Conservation (phyloP, 176 grass and related monocot species). For the Raddia guianensis region DNA sequence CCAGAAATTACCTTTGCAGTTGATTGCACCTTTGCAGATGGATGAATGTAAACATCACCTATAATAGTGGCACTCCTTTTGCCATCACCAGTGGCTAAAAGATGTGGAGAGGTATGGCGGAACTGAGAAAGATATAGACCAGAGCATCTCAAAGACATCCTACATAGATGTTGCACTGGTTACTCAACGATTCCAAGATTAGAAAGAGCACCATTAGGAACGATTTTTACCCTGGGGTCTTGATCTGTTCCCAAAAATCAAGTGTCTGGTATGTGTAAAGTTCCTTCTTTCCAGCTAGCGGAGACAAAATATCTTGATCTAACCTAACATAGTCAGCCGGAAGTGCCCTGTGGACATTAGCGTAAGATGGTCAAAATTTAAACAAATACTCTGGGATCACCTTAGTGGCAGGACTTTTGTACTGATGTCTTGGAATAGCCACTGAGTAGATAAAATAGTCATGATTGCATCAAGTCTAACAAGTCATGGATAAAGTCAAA, state of each 20-base stretch:
- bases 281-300: conserved; percentile 95
- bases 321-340: conserved; percentile 95
- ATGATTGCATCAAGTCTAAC: background rate
- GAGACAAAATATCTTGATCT: conserved; percentile 99
- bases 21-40: conserved; percentile 95
- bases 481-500: background rate
- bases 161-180: conserved; percentile 38
- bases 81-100: conserved; percentile 86
- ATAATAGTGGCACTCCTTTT: conserved; percentile 66
- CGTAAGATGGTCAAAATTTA: background rate
- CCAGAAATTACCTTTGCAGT: conserved; percentile 79
- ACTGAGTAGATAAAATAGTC: background rate
- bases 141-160: conserved; percentile 99
- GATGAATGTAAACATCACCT: conserved; percentile 97
- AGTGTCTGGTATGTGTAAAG: conserved; percentile 94
- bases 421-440: background rate
- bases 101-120: conserved; percentile 68
- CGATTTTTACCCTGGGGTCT: conserved; percentile 83
- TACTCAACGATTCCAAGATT: conserved; percentile 27
- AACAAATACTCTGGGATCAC: conserved; percentile 13
- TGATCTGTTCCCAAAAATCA: conserved; percentile 99
- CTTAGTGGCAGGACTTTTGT: background rate
- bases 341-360: conserved; percentile 77
- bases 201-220: conserved; percentile 7
- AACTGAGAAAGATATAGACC: conserved; percentile 88